A percentile compares a stretch with the other conserved stretches of the same genome.
Evolutionary conservation across 2,329 filamentous ascomycete genomes (phyloP).

Genomic region (Apiospora aurea): DNA sequence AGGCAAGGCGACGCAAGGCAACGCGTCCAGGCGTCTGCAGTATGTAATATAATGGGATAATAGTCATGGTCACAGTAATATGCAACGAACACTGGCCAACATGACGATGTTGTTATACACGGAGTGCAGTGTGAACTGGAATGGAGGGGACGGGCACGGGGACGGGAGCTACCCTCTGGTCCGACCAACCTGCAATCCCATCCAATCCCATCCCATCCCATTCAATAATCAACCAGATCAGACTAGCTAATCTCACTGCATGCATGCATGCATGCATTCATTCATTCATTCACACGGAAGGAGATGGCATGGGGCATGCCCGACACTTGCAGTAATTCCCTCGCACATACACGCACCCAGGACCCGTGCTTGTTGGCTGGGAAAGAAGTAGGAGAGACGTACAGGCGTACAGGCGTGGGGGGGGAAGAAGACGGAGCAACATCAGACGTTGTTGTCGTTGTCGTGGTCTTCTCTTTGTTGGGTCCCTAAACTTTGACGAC

Average conservation of each 20-base stretch:
- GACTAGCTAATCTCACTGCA: conserved; percentile 19
- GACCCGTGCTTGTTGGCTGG: background rate
- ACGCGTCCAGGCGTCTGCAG: background rate
- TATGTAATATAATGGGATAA: background rate
- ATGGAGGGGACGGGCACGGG: background rate
- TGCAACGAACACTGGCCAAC: background rate
- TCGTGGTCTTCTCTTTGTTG: background rate
- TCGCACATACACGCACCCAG: background rate
- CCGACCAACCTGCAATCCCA: background rate
- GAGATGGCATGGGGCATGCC: background rate
- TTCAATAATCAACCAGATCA: conserved; percentile 4
- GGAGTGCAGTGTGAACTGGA: background rate
- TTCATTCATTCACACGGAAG: background rate
- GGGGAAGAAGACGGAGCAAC: background rate
- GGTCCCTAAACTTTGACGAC: background rate
- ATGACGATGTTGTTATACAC: background rate
- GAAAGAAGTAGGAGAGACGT: background rate
- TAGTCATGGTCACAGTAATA: background rate
- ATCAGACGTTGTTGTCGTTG: background rate
- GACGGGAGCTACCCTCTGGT: conserved; percentile 2
- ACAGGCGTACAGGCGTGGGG: background rate
- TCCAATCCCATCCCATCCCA: background rate
- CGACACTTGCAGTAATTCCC: background rate
- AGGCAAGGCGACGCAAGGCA: background rate
- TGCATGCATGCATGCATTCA: background rate